A percentile compares a stretch with the other conserved stretches of the same genome.
Conservation (phyloP, 352 stramenopile genomes). For the Pseudoperonospora humuli region DNA sequence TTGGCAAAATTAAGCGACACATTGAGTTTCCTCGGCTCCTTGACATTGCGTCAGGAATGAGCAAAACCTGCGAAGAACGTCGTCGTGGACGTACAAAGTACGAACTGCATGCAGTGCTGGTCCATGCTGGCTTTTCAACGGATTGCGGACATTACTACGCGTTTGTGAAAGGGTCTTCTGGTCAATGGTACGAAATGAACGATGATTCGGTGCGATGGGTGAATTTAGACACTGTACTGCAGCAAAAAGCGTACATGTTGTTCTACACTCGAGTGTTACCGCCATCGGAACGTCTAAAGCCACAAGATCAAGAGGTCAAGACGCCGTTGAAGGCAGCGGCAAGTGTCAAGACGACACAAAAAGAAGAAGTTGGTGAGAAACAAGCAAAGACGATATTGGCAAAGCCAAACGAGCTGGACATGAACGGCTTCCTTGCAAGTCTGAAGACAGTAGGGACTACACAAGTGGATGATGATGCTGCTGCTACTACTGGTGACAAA, state of each 20-base stretch:
- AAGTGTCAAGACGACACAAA: conserved; percentile 1
- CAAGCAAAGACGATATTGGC: conserved; percentile 14
- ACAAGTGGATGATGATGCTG: not conserved
- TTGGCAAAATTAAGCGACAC: conserved; percentile 86
- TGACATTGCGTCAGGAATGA: conserved; percentile 55
- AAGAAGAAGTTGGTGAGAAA: conserved; percentile 15
- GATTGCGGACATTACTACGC: conserved; percentile 89
- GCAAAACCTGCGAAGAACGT: conserved; percentile 42
- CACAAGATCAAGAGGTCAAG: conserved; percentile 26
- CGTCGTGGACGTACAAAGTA: conserved; percentile 51
- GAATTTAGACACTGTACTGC: conserved; percentile 75
- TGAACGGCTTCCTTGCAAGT: conserved; percentile 61
- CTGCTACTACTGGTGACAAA: conserved; percentile 3
- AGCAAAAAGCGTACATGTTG: conserved; percentile 87
- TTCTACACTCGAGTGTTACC: conserved; percentile 82
- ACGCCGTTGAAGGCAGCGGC: conserved; percentile 11
- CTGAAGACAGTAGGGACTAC: conserved; percentile 35
- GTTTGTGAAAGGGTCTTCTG: conserved; percentile 81
- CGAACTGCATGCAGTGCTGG: conserved; percentile 74
- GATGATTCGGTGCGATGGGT: conserved; percentile 85
- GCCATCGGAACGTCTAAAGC: conserved; percentile 28
- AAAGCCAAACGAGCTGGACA: conserved; percentile 44
- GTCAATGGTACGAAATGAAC: conserved; percentile 92
- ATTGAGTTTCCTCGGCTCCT: conserved; percentile 69
- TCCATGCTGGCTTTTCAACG: conserved; percentile 83